Conservation (phyloP, 2,329 filamentous ascomycete genomes). For the Aspergillus glaucus region DNA sequence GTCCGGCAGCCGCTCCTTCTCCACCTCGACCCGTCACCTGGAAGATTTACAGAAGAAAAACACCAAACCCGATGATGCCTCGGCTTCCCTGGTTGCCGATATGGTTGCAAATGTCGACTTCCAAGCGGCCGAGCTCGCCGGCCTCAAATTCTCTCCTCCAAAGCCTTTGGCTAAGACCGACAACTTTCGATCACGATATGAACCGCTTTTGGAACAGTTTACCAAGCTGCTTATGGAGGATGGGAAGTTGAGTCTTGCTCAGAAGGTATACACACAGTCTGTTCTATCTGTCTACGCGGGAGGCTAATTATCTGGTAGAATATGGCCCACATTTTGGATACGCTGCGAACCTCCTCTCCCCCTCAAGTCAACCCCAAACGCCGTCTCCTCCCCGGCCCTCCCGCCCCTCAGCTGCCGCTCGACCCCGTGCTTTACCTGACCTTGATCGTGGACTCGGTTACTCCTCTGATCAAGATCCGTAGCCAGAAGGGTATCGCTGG, state of each 20-base stretch:
- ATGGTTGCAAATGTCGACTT: constrained; percentile 32
- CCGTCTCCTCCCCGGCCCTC: constrained; percentile 60
- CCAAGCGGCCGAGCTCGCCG: constrained; percentile 38
- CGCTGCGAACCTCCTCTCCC: constrained; percentile 75
- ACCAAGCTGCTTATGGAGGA: constrained; percentile 87
- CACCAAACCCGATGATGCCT: constrained; percentile 20
- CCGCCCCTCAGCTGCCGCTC: constrained; percentile 71
- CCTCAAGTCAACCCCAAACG: constrained; percentile 67
- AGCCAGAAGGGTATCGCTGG: constrained; percentile 71
- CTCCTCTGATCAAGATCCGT: constrained; percentile 76
- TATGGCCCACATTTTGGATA: constrained; percentile 73
- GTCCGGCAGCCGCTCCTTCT: constrained; percentile 50
- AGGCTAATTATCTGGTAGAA: constrained; percentile 49
- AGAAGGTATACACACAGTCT: constrained; percentile 55
- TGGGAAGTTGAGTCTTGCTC: constrained; percentile 84
- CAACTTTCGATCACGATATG: constrained; percentile 74
- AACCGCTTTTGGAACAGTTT: constrained; percentile 76
- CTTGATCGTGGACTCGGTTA: constrained; percentile 85
- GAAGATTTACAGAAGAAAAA: constrained; percentile 23
- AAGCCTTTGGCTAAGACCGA: constrained; percentile 56
- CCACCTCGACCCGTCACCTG: constrained; percentile 45
- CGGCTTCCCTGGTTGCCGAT: constrained; percentile 26
- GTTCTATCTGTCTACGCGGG: no score
- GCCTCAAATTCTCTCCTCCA: constrained; percentile 75
- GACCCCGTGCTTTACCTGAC: constrained; percentile 87